phyloP scores from a whole-genome alignment of 495 filamentous ascomycete species.

The Podospora didyma region DNA sequence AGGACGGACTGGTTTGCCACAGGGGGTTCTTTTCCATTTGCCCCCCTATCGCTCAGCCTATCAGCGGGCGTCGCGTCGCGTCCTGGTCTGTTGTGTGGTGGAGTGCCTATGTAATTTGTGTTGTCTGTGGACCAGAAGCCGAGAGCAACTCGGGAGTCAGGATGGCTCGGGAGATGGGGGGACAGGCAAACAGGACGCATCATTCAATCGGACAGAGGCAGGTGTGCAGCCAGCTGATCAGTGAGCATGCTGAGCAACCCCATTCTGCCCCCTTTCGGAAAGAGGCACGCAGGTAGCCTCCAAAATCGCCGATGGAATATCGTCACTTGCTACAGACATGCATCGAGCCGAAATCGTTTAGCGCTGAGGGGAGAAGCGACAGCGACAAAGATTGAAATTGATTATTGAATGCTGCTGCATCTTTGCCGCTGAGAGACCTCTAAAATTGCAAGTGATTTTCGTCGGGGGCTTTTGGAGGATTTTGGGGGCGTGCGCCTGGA shows the following conservation, averaged over 20 bases:
- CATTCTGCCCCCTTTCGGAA: neutral
- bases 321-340: constrained; percentile 3
- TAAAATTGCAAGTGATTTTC: neutral
- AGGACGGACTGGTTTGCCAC: neutral
- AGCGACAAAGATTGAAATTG: neutral
- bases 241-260: neutral
- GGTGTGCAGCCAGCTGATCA: too few relatives aligned
- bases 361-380: neutral
- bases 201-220: too few relatives aligned
- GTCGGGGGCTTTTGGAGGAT: neutral
- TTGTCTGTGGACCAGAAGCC: neutral
- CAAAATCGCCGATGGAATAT: neutral
- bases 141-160: neutral
- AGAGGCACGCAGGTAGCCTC: neutral
- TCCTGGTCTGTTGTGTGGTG: neutral
- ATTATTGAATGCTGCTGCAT: neutral
- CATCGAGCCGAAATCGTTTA: constrained; percentile 6
- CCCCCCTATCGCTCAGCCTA: neutral
- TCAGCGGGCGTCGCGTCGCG: neutral
- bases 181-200: too few relatives aligned
- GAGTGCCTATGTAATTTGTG: neutral
- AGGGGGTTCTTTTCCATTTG: neutral
- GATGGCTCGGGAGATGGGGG: neutral
- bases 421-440: neutral
- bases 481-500: too few relatives aligned